Percentiles rank a stretch among this genome's conserved stretches.
These are phyloP conservation scores for Calonectria hawksworthii DNA, from an alignment of 2,329 filamentous ascomycete genomes.

Conservation along the genomic window DNA sequence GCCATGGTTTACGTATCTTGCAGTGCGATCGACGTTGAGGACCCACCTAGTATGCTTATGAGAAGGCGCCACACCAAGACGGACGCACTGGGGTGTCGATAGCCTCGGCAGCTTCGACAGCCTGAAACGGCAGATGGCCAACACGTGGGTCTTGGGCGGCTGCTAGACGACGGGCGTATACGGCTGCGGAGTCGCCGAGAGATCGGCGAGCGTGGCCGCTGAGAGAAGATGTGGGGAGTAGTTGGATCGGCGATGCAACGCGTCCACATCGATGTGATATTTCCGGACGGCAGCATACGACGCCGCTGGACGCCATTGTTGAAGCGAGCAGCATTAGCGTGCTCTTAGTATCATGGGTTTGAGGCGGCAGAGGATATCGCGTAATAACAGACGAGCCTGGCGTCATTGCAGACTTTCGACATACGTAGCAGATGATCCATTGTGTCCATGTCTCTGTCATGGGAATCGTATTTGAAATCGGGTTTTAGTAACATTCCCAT, in stretches of 20 bases:
- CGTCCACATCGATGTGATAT: background rate
- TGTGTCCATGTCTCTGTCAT: background rate
- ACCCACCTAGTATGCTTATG: background rate
- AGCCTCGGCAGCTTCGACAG: background rate
- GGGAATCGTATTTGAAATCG: background rate
- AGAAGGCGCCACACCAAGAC: background rate
- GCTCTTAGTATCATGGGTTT: background rate
- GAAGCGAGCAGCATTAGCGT: background rate
- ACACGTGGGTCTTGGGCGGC: background rate
- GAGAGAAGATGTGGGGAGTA: background rate
- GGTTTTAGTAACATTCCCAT: background rate
- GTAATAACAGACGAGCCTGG: background rate
- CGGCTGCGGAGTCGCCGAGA: background rate
- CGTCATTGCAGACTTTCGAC: background rate
- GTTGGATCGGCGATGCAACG: background rate
- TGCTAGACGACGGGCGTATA: background rate
- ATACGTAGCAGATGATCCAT: background rate
- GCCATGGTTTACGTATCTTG: background rate
- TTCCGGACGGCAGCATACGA: background rate
- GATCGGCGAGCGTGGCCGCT: background rate
- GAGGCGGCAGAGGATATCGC: background rate
- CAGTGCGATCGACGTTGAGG: background rate
- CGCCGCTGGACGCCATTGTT: background rate
- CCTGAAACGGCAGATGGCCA: background rate
- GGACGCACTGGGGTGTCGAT: background rate